Percentiles rank a stretch among this genome's conserved stretches.
phyloP scores from a whole-genome alignment of 2,329 filamentous ascomycete genomes.

The Alternaria triticina region DNA sequence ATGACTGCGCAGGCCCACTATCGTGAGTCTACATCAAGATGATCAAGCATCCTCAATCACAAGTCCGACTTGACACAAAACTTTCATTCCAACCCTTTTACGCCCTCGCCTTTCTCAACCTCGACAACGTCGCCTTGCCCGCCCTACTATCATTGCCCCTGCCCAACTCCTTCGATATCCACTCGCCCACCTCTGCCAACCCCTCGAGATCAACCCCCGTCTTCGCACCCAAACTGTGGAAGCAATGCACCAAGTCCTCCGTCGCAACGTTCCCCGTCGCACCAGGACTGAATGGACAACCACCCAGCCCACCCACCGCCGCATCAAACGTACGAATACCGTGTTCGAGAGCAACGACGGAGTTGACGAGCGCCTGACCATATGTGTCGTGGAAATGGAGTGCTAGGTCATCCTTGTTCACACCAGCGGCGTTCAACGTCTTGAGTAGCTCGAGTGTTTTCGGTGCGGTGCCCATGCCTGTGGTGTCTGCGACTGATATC shows the following conservation, averaged over 20 bases:
- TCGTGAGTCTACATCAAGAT: neutral
- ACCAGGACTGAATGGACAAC: constrained; percentile 84
- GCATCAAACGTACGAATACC: constrained; percentile 81
- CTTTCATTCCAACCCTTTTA: neutral
- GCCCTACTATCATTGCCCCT: constrained; percentile 47
- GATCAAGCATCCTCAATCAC: neutral
- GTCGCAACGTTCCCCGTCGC: constrained; percentile 87
- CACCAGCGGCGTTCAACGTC: constrained; percentile 69
- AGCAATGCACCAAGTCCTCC: constrained; percentile 79
- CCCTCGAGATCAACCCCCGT: constrained; percentile 66
- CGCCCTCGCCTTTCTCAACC: constrained; percentile 25
- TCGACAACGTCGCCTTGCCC: constrained; percentile 47
- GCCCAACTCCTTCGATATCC: constrained; percentile 47
- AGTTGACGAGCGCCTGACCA: constrained; percentile 83
- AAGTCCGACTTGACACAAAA: neutral
- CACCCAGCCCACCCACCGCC: constrained; percentile 80
- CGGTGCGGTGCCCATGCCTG: constrained; percentile 85
- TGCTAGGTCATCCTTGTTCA: constrained; percentile 73
- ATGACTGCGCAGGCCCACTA: neutral
- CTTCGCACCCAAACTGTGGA: constrained; percentile 74
- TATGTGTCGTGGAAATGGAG: constrained; percentile 92
- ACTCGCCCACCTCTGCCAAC: constrained; percentile 46
- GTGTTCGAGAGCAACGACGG: constrained; percentile 75
- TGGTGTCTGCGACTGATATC: constrained; percentile 88
- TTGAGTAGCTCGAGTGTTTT: constrained; percentile 69